A percentile compares a stretch with the other conserved stretches of the same genome.
Evolutionary conservation across 2,329 filamentous ascomycete species (phyloP).

Genomic region (Colletotrichum sp.): DNA sequence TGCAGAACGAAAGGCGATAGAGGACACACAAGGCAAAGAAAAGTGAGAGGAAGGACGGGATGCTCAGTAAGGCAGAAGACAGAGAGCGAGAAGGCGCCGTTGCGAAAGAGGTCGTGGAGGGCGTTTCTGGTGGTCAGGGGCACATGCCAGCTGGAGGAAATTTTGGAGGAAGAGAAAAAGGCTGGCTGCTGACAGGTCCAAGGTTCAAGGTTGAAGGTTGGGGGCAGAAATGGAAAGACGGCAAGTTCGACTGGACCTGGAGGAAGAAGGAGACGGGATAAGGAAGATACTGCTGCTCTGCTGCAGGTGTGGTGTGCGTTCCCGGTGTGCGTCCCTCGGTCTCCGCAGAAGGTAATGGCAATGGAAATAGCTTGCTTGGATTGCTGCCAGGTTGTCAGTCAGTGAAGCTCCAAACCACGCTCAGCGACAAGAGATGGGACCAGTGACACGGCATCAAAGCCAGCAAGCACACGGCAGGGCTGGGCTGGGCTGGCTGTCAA

Average conservation of each 20-base stretch:
- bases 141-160: slow-evolving; percentile 21
- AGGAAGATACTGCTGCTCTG: neutral
- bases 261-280: neutral
- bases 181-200: slow-evolving; percentile 15
- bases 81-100: neutral
- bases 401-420: neutral
- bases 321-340: neutral
- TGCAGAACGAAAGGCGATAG: neutral
- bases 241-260: neutral
- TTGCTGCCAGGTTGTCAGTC: neutral
- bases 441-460: slow-evolving; percentile 6
- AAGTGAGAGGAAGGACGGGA: slow-evolving; percentile 1
- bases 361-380: slow-evolving; percentile 4
- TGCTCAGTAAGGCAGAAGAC: neutral
- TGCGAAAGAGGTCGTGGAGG: neutral
- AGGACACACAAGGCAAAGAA: neutral
- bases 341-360: neutral
- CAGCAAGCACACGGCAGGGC: neutral
- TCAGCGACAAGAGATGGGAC: neutral
- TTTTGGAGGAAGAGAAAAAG: slow-evolving; percentile 12
- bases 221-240: neutral
- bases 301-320: neutral
- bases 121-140: slow-evolving; percentile 13
- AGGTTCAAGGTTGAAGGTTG: slow-evolving; percentile 8
- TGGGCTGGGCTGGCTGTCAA: neutral